Evolutionary conservation across 2,329 filamentous ascomycete genomes (phyloP), one percentile per base, ranked within the genome.

Genomic region (Aspergillus eucalypticola): DNA sequence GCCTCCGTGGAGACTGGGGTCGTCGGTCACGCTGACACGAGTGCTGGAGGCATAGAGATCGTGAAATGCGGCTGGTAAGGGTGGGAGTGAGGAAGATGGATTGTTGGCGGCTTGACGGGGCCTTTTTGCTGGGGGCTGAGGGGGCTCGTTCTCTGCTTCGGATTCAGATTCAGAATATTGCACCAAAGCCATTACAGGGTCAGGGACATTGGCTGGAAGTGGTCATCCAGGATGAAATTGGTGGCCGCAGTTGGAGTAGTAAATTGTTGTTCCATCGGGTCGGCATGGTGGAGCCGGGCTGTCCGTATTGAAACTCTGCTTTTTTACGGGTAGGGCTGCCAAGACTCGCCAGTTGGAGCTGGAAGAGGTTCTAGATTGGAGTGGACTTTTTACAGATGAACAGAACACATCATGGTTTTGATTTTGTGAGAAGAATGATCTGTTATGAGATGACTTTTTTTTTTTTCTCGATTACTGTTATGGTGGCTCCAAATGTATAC

Each of bases 41-140:
- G 90, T 88, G 42, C 88, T 90, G 10, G 90, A 89, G 27, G 93
- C 90, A 77, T 99, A 98, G 57, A 98, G 83, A 74, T 97, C 90
- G 74, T 92, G 90, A 75, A 99, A 98, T 58, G 86, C 80, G 11
- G 87, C 76, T 8, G 93, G 94, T 21, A 97, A 83, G 8, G 92
- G 90, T 29, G 91, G 92, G 38, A 93, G 78, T 23, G 73, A 70
- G 51, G 70, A 53, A 19, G 42, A 56, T 8, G 70, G 67, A 27
- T 59, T 62, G 53, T 46, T 29, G 11, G 56, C 8, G 19, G 53
- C 44, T 53, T 61, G 63, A 21, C 67, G 64, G 29, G 59, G 60
- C 56, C 64, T 70, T 50, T 73, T 76, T 54, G 66, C 53, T 55
- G 67, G 67, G 58, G 62, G 62, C 7, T 63, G 64, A 42, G 60